Evolutionary conservation across 2,329 filamentous ascomycete species (phyloP), one percentile per base, ranked within the genome.

Genomic region (Purpureocillium lavendulum): DNA sequence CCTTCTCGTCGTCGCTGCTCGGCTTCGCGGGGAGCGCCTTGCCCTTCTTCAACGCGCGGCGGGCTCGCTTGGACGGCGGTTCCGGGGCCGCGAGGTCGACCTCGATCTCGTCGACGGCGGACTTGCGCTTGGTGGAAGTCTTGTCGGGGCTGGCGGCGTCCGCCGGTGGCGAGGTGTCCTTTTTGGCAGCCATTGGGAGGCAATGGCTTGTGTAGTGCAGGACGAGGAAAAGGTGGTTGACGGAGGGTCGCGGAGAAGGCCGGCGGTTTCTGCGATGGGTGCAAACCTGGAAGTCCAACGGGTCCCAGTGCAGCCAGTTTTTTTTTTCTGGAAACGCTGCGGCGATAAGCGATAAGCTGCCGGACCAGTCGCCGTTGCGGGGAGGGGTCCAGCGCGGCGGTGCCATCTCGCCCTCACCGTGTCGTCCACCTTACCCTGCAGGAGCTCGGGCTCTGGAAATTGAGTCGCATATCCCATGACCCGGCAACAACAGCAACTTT

Each of bases 31-130:
- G 71, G 1, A 77, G 55, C 2, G 71, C 56, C 58, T 84, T 86
- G 49, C 78, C 78, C 66, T 95, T 96, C 63, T 96, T 97, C 42
- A 94, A 77, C 45, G 82, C 82, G 58, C 92, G 87, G 50, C 88
- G 78, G 45, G 87, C 88, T 59, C 92, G 94, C 64, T 97, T 98
- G 28, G 92, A 97, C 1, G 87, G 87, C 15, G 92, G 92, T 57
- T 97, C 89, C 18, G 92, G 92, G n/a, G 85, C 80, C 47, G 70
- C 73, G 46, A 98, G 67, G 59, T 98, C 87, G 57, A 98, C 88
- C 61, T 94, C 87, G 54, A 98, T 83, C 53, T 89, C 84, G 35
- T 81, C 75, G 40, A 74, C 61, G 40, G 70, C 64, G 36, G 79
- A 67, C 63, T 90, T 92, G 61, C 85, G 83, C 67, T 94, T 83